Evolutionary conservation across 305 asterid species (phyloP).

Genomic region (Rubia tinctorum): DNA sequence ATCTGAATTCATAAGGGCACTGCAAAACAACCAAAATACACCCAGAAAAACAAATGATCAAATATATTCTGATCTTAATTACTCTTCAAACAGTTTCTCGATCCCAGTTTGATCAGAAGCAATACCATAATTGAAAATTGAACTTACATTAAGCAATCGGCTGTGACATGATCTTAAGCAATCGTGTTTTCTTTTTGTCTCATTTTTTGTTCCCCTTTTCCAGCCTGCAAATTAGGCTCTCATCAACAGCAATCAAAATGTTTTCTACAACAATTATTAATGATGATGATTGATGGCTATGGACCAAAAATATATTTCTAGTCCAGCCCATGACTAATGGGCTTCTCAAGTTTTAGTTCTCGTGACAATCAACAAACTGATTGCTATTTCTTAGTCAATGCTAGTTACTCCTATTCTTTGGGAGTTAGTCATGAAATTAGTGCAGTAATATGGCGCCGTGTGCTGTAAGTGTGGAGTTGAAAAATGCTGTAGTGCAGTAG

Average conservation of each 20-base stretch:
- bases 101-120: neutral
- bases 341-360: too few species aligned
- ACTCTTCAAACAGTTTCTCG: neutral
- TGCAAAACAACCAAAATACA: neutral
- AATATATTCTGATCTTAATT: neutral
- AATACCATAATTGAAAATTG: neutral
- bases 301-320: too few species aligned
- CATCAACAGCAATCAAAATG: neutral
- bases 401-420: too few species aligned
- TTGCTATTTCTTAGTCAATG: too few species aligned
- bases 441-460: too few species aligned
- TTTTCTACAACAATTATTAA: neutral
- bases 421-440: too few species aligned
- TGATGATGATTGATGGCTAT: too few species aligned
- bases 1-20: neutral
- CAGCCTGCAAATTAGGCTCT: neutral
- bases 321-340: too few species aligned
- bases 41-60: neutral
- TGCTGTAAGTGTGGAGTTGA: too few species aligned
- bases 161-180: neutral
- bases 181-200: neutral
- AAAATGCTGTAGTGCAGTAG: too few species aligned
- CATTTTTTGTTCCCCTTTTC: neutral
- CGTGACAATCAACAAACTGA: too few species aligned
- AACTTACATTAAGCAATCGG: neutral